phyloP scores from a whole-genome alignment of 805 yeast species.

The Wickerhamiella nectarea region DNA sequence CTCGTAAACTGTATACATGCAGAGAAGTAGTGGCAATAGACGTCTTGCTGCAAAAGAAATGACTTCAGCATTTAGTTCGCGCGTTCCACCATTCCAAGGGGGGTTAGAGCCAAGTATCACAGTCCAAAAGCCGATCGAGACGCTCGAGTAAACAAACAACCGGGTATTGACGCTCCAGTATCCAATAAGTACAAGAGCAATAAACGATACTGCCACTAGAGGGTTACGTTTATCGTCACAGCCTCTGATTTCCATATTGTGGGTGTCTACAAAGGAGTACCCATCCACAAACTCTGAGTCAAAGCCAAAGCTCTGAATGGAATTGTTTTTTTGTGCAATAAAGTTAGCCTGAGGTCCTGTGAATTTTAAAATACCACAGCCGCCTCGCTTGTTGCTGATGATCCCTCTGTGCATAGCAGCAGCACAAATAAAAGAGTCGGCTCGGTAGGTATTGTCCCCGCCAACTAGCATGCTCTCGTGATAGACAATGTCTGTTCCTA shows the following conservation, averaged over 20 bases:
- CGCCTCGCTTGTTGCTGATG: constrained; percentile 61
- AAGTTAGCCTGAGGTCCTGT: constrained; percentile 41
- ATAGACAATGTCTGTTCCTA: constrained; percentile 54
- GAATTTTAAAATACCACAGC: constrained; percentile 54
- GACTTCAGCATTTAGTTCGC: constrained; percentile 44
- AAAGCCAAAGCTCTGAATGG: constrained; percentile 43
- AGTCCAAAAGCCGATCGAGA: constrained; percentile 72
- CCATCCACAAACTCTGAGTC: constrained; percentile 65
- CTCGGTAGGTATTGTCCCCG: constrained; percentile 60
- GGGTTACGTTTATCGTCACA: constrained; percentile 58
- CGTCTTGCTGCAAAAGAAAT: constrained; percentile 61
- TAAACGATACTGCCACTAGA: constrained; percentile 43
- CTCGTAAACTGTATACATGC: constrained; percentile 57
- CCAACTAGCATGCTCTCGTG: constrained; percentile 67
- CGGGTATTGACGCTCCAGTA: constrained; percentile 39
- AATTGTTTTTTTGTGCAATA: constrained; percentile 38
- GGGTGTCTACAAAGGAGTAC: constrained; percentile 40
- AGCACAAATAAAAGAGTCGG: constrained; percentile 81
- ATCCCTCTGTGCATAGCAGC: constrained; percentile 82
- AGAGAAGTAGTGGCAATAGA: constrained; percentile 59
- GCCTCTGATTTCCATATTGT: constrained; percentile 30
- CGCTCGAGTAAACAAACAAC: constrained; percentile 46
- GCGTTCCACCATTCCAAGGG: constrained; percentile 29
- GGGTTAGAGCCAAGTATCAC: constrained; percentile 75
- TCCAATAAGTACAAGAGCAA: constrained; percentile 38